A percentile compares a stretch with the other conserved stretches of the same genome.
phyloP scores from a whole-genome alignment of 345 rosid species.

The Salix suchowensis region DNA sequence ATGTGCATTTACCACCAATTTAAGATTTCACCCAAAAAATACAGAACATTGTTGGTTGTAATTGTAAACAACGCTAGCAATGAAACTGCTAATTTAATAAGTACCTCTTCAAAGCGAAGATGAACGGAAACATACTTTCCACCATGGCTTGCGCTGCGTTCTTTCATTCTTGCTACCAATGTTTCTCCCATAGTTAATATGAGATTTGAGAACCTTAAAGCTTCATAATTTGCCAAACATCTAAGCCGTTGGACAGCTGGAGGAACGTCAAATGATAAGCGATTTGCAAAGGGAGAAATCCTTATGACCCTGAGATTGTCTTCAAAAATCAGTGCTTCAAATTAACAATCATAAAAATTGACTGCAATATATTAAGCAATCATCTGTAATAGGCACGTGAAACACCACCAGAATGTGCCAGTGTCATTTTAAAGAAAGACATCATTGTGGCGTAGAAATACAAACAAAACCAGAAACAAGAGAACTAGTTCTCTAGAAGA shows the following conservation, averaged over 20 bases:
- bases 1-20: conserved; percentile 12
- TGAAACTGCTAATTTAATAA: conserved; percentile 9
- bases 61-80: neutral
- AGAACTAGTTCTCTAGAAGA: neutral
- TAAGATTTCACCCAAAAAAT: neutral
- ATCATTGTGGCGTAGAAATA: neutral
- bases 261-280: conserved; percentile 95
- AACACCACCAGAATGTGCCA: neutral
- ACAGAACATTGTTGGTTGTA: neutral
- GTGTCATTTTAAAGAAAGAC: neutral
- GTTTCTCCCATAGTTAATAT: conserved; percentile 72
- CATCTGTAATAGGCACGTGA: neutral
- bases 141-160: conserved; percentile 68
- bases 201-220: conserved; percentile 69
- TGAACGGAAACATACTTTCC: conserved; percentile 89
- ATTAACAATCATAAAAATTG: conserved; percentile 1
- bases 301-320: conserved; percentile 68
- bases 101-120: conserved; percentile 99
- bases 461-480: neutral
- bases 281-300: conserved; percentile 98
- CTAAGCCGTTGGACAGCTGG: conserved; percentile 85
- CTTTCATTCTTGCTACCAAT: conserved; percentile 93
- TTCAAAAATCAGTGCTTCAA: conserved; percentile 11
- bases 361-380: neutral
- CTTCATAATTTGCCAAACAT: conserved; percentile 92